A percentile compares a stretch with the other conserved stretches of the same genome.
phyloP scores from a whole-genome alignment of 2,329 filamentous ascomycete genomes.

The Aaosphaeria pasadenensis region DNA sequence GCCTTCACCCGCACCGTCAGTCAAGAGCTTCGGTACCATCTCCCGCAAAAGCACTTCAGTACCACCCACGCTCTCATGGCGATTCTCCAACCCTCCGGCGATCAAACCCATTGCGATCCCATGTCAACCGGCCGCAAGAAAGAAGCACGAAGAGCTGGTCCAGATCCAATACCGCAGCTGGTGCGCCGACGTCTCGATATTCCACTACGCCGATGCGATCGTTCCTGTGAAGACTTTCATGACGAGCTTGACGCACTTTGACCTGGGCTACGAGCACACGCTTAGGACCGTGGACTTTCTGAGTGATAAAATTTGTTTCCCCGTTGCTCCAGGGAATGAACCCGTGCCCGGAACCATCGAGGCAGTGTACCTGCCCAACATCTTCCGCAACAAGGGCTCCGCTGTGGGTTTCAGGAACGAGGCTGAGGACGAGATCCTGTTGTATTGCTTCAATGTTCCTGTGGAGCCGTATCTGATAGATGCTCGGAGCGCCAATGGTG shows the following conservation, averaged over 20 bases:
- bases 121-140: too few species aligned
- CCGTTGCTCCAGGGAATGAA: constrained; percentile 13
- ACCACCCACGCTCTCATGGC: too few species aligned
- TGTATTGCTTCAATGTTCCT: constrained; percentile 10
- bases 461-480: neutral
- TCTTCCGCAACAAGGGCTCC: constrained; percentile 14
- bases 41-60: too few species aligned
- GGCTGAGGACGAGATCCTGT: constrained; percentile 10
- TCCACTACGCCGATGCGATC: constrained; percentile 11
- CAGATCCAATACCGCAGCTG: constrained; percentile 12
- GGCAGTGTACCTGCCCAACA: constrained; percentile 13
- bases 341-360: constrained; percentile 12
- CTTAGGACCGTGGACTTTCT: constrained; percentile 9
- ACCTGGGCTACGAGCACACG: constrained; percentile 8
- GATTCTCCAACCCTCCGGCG: too few species aligned
- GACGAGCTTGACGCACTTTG: neutral
- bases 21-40: too few species aligned
- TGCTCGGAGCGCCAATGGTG: neutral
- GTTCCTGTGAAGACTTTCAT: constrained; percentile 6
- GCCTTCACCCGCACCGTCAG: too few species aligned
- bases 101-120: too few species aligned
- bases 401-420: constrained; percentile 19
- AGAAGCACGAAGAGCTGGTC: neutral
- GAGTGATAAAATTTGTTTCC: neutral
- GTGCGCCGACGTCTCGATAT: constrained; percentile 13